Evolutionary conservation across 2,329 filamentous ascomycete species (phyloP).

Genomic region (Byssothecium circinans): DNA sequence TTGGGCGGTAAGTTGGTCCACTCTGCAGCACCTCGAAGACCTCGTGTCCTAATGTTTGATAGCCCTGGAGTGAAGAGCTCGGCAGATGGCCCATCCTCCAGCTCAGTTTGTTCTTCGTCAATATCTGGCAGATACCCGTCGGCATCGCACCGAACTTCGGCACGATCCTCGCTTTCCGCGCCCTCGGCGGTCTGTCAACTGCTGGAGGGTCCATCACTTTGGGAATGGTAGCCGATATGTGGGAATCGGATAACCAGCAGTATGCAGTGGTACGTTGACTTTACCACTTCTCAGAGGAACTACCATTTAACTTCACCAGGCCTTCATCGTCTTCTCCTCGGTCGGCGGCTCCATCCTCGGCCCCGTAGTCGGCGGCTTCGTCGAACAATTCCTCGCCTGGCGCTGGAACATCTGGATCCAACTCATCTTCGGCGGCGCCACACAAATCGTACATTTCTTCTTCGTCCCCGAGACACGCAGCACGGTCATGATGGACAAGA

Average conservation of each 20-base stretch:
- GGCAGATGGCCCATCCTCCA: constrained; percentile 59
- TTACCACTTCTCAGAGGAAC: constrained; percentile 26
- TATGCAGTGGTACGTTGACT: constrained; percentile 60
- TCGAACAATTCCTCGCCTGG: constrained; percentile 70
- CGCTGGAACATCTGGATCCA: constrained; percentile 84
- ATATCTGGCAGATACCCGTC: constrained; percentile 67
- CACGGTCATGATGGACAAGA: constrained; percentile 75
- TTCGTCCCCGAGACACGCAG: constrained; percentile 77
- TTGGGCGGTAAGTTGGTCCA: constrained; percentile 60
- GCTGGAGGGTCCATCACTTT: constrained; percentile 67
- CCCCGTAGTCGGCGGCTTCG: constrained; percentile 77
- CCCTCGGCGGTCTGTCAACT: constrained; percentile 50
- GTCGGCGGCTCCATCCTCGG: constrained; percentile 77
- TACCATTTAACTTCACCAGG: constrained; percentile 17
- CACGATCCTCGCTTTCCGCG: constrained; percentile 65
- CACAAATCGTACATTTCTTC: constrained; percentile 68
- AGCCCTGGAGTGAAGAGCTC: constrained; percentile 79
- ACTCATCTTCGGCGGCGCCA: constrained; percentile 73
- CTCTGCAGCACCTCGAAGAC: too few relatives aligned
- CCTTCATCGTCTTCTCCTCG: constrained; percentile 70
- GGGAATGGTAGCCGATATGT: constrained; percentile 67
- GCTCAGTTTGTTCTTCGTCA: constrained; percentile 63
- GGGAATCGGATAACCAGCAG: constrained; percentile 61
- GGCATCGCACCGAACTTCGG: constrained; percentile 73
- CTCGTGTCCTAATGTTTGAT: background rate